Evolutionary conservation across 805 yeast genomes (phyloP), one percentile per base, ranked within the genome.

Genomic region (Metschnikowia rubicola): DNA sequence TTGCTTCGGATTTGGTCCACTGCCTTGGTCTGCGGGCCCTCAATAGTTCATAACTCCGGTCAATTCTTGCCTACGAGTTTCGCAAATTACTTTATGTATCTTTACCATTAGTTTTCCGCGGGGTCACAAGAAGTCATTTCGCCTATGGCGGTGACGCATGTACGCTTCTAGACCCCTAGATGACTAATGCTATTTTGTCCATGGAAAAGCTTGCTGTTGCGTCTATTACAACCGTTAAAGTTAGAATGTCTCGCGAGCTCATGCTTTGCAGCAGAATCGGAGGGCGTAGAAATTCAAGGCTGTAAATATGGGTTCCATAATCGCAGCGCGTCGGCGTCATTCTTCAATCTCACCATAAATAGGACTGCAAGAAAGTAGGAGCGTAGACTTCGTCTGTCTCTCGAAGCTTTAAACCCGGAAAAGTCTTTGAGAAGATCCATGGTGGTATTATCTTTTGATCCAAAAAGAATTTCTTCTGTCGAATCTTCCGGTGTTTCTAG

Each of bases 281-380:
- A 21, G 5, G 26, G 26, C 8, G 26, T 4, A 21, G 7, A 3
- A 21, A 21, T 21, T 21, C 26, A 21, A 7, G 26, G 26, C 10
- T 28, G 32, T 11, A 44, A 30, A 30, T 45, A 45, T 3, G 48
- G 48, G 30, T 35, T 35, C 48, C 44, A 45, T 10, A 45, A 19
- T 15, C 36, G 15, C 5, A 28, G 37, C 19, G 41, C 15, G 26
- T 37, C 42, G 7, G 37, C 46, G 11, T 42, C 47, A 9, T 30
- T 33, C 28, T 44, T 31, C 15, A 54, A 32, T n/a, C 61, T 48
- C 15, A 43, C 37, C 11, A 43, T 41, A 35, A 57, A 57, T 10
- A 52, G 31, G 12, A 47, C 55, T 2, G 54, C 59, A 8, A 50
- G 46, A 10, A 54, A 41, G 35, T 48, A 56, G 5, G 54, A 34